Percentiles rank a stretch among this genome's conserved stretches.
phyloP scores from a whole-genome alignment of 805 yeast species.

The Saitoella complicata region DNA sequence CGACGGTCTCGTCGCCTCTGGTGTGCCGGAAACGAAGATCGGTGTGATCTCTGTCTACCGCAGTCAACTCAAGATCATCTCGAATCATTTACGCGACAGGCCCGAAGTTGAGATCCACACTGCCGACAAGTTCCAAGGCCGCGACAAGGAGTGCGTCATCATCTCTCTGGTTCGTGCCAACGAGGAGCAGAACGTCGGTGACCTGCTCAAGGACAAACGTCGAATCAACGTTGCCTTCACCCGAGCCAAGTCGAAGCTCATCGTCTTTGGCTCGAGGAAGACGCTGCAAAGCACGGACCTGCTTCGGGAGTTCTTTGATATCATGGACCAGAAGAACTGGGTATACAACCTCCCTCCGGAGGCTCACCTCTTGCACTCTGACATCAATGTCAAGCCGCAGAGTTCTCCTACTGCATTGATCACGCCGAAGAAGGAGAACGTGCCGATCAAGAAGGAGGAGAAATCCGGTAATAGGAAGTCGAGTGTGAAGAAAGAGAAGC shows the following conservation, averaged over 20 bases:
- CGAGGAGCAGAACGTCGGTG: conserved; percentile 48
- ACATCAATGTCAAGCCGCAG: no score
- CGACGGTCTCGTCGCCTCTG: conserved; percentile 38
- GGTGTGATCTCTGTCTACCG: conserved; percentile 86
- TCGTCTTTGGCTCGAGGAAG: conserved; percentile 62
- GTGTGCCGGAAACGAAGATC: conserved; percentile 41
- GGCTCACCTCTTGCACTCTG: conserved; percentile 8
- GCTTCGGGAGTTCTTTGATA: conserved; percentile 41
- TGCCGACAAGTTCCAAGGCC: conserved; percentile 90
- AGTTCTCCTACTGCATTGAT: no score
- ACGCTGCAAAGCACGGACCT: conserved; percentile 40
- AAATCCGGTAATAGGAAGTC: no score
- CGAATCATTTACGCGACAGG: conserved; percentile 18
- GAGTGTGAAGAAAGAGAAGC: no score
- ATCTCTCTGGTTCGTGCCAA: conserved; percentile 83
- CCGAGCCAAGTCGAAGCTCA: conserved; percentile 67
- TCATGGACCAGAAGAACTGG: conserved; percentile 48
- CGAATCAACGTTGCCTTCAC: conserved; percentile 91
- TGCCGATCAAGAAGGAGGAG: no score
- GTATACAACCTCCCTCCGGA: conserved; percentile 34
- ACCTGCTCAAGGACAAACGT: conserved; percentile 72
- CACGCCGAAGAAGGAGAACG: no score
- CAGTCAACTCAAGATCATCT: conserved; percentile 50
- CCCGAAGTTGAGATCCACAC: conserved; percentile 61
- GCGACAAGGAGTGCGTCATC: conserved; percentile 83